Evolutionary conservation across 1,139 yeast species (phyloP), one percentile per base, ranked within the genome.

Genomic region (Casaregolazyma lundiana): DNA sequence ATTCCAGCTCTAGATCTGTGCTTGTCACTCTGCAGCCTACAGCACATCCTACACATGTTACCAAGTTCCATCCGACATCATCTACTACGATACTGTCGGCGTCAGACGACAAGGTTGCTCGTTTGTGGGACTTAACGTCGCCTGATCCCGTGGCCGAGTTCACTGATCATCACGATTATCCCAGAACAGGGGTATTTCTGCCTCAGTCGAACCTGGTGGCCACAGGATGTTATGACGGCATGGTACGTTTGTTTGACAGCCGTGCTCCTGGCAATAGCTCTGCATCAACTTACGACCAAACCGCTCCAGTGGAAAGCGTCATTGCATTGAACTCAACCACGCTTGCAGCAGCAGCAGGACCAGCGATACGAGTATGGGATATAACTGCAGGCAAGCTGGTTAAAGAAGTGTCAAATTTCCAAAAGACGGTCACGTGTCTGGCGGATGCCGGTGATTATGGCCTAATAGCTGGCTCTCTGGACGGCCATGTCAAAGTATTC

Each of bases 221-320:
- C n/a, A 87, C 97, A 1, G 98, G 98, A 38, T 88, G 95, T 61
- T 92, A 92, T 63, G 98, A 92, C 67, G 96, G 96, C 7, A 66
- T 73, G 30, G 84, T 92, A 5, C 73, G 97, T 57, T 67, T 94
- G n/a, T 90, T 84, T 60, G 98, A 92, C 66, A 77, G 94, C 3
- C 76, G 98, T 64, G 72, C 73, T n/a, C 68, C 73, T 13, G 56
- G 61, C 7, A 54, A 55, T 8, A 62, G 57, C 11, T 79, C 81
- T 19, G 75, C 77, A n/a, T 67, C 75, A 19, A 64, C 67, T 48
- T 75, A 73, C 52, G 66, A 73, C 52, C 90, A 82, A 54, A 78
- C 73, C 38, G 77, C 78, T n/a, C 96, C 97, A 3, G 87, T 92
- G 2, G 97, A 92, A 66, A 87, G 84, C 57, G 78, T 90, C n/a